A percentile compares a stretch with the other conserved stretches of the same genome.
Conservation (phyloP, 306 rosid species). For the Astragalus membranaceus region DNA sequence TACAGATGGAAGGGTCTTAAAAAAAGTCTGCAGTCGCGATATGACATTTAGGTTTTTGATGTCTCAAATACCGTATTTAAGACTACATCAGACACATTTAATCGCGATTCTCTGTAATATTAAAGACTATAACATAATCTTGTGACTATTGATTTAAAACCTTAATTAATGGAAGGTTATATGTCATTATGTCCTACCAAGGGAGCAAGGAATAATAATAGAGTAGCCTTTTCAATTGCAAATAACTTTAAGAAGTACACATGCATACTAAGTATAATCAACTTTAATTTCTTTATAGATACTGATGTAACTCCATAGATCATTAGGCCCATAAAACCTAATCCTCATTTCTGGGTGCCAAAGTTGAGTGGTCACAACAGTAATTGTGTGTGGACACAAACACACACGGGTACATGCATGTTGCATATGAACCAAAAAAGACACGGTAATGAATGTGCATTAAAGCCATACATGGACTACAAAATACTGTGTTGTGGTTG, state of each 20-base stretch:
- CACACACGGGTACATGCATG: constrained; percentile 22
- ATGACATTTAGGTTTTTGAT: no score
- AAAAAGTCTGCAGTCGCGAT: no score
- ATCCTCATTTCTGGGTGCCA: constrained; percentile 32
- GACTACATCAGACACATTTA: no score
- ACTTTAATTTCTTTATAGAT: constrained; percentile 28
- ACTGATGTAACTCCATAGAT: constrained; percentile 34
- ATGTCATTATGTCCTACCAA: constrained; percentile 44
- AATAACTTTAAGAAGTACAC: constrained; percentile 27
- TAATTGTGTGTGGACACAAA: constrained; percentile 10
- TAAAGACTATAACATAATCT: no score
- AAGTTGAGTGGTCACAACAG: constrained; percentile 15
- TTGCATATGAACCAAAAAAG: constrained; percentile 20
- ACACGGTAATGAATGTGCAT: constrained; percentile 14
- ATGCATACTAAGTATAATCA: constrained; percentile 23
- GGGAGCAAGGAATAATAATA: constrained; percentile 23
- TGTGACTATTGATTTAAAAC: no score
- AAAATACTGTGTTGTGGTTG: constrained; percentile 29
- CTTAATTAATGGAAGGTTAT: constrained; percentile 14
- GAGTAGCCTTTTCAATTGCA: constrained; percentile 36
- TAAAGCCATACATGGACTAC: constrained; percentile 5
- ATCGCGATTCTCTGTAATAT: no score
- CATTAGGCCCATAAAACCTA: constrained; percentile 31
- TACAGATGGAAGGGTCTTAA: no score
- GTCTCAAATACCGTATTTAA: no score